Evolutionary conservation across 495 filamentous ascomycete genomes (phyloP).

Genomic region (Penicillium argentinense): DNA sequence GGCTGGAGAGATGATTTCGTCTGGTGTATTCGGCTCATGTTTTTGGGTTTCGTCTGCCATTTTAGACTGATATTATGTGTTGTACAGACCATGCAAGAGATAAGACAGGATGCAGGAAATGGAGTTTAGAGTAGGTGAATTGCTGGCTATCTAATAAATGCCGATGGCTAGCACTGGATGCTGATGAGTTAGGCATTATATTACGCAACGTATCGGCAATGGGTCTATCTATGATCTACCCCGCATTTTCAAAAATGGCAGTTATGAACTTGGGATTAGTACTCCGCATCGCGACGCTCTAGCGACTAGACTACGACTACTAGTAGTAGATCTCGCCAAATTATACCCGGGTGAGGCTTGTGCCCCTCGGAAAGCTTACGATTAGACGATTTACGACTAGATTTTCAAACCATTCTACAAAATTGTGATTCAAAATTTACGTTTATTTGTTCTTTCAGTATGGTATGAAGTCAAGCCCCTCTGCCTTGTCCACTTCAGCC

Average conservation of each 20-base stretch:
- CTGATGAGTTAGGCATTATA: not conserved
- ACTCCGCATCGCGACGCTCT: not conserved
- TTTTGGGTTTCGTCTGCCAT: too few relatives aligned
- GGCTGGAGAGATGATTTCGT: not conserved
- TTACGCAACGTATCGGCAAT: not conserved
- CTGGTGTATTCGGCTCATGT: not conserved
- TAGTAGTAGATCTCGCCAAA: too few relatives aligned
- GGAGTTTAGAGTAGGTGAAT: too few relatives aligned
- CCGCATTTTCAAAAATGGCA: not conserved
- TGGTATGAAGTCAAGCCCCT: conserved; percentile 12
- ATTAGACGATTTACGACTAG: too few relatives aligned
- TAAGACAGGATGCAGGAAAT: too few relatives aligned
- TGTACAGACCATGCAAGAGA: too few relatives aligned
- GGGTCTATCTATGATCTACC: not conserved
- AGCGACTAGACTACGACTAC: not conserved
- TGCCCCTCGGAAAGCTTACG: not conserved
- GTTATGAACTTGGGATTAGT: not conserved
- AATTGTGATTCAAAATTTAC: too few relatives aligned
- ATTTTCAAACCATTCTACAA: too few relatives aligned
- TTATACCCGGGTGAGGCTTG: too few relatives aligned
- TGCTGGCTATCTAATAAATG: too few relatives aligned
- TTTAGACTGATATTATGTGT: too few relatives aligned
- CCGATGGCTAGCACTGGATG: too few relatives aligned
- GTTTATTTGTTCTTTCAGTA: conserved; percentile 1
- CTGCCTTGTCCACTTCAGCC: not conserved